phyloP scores from a whole-genome alignment of 1,284 basidiomycete genomes.

The Boletus subluridellus region DNA sequence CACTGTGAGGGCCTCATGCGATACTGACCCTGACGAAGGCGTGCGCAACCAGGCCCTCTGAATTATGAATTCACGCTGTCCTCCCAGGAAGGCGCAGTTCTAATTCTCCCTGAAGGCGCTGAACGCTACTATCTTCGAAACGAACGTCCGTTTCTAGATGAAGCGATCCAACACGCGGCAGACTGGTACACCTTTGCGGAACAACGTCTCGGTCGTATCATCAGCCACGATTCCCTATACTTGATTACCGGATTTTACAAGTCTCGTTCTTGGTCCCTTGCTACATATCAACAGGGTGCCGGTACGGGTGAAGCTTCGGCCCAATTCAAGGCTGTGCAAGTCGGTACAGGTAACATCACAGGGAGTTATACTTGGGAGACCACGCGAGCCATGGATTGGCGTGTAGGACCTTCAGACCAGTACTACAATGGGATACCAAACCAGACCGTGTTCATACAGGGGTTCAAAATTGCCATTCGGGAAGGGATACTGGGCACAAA shows the following conservation, averaged over 20 bases:
- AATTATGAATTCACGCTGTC: neutral
- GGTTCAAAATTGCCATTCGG: constrained; percentile 18
- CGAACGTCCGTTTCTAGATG: constrained; percentile 5
- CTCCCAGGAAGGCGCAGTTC: constrained; percentile 19
- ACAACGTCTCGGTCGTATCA: constrained; percentile 16
- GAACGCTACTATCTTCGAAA: neutral
- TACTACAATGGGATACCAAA: neutral
- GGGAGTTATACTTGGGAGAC: constrained; percentile 18
- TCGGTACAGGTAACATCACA: constrained; percentile 12
- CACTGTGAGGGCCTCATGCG: neutral
- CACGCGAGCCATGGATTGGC: constrained; percentile 15
- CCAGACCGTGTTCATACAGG: constrained; percentile 17
- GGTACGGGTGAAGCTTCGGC: neutral
- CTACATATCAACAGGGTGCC: too few species aligned
- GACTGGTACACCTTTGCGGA: constrained; percentile 23
- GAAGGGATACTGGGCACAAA: constrained; percentile 7
- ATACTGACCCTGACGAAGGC: constrained; percentile 1
- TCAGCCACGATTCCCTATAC: constrained; percentile 20
- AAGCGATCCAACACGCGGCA: constrained; percentile 10
- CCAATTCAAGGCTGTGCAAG: constrained; percentile 11
- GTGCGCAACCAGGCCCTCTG: constrained; percentile 1
- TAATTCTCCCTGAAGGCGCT: constrained; percentile 23
- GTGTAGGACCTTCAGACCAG: constrained; percentile 15
- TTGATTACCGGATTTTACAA: constrained; percentile 23
- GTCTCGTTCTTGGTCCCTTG: constrained; percentile 7